phyloP scores from a whole-genome alignment of 176 grass and related monocot genomes.

The Stipa capillata region DNA sequence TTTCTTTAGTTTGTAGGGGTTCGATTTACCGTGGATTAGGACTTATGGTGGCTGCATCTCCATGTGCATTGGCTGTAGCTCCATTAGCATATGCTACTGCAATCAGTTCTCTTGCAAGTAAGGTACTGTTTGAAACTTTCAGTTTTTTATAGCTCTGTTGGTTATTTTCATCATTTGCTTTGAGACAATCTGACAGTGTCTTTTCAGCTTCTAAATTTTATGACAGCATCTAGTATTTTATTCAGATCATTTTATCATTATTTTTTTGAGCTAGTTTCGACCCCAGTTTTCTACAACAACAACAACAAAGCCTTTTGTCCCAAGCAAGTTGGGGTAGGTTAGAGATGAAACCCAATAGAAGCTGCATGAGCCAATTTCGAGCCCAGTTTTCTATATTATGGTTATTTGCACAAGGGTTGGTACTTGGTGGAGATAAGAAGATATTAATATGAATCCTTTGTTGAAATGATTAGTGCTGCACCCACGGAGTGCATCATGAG shows the following conservation, averaged over 20 bases:
- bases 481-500: not conserved
- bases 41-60: slow-evolving; percentile 98
- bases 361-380: too few relatives aligned
- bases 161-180: not conserved
- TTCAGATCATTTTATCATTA: not conserved
- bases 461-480: not conserved
- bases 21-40: slow-evolving; percentile 96
- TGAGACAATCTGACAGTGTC: not conserved
- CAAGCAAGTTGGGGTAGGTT: too few relatives aligned
- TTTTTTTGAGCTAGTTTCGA: not conserved
- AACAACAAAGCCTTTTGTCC: too few relatives aligned
- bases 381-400: not conserved
- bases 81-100: slow-evolving; percentile 97
- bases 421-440: not conserved
- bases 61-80: slow-evolving; percentile 91
- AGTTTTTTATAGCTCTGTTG: not conserved
- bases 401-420: not conserved
- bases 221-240: not conserved
- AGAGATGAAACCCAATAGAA: too few relatives aligned
- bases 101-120: slow-evolving; percentile 94
- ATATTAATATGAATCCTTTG: not conserved
- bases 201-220: not conserved
- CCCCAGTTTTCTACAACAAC: too few relatives aligned
- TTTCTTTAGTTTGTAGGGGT: slow-evolving; percentile 87
- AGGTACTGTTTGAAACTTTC: slow-evolving; percentile 49